Evolutionary conservation across 306 rosid genomes (phyloP), one percentile per base, ranked within the genome.

Genomic region (Lathyrus sativus): DNA sequence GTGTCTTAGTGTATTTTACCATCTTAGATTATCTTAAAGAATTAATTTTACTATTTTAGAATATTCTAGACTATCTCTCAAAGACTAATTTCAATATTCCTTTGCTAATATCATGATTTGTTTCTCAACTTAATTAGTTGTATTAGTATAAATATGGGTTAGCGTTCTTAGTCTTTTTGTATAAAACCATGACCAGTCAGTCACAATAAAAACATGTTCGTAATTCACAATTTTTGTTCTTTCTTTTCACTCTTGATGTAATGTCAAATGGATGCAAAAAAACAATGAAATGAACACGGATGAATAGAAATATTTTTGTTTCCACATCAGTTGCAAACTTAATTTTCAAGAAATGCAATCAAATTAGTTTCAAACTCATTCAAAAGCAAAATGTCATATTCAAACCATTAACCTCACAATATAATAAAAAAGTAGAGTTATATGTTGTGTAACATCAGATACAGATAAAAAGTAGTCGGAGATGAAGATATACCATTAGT

Each of bases 401-500:
- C 15, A 50, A 28, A n/a, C 37, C 62, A 44, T 53, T 24, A 29
- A 72, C 64, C 28, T 46, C 37, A 19, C 43, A 39, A 64, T 33
- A 11, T 14, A 42, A 49, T 15, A 50, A 39, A 37, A 39, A 18
- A 33, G 62, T 11, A 38, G 51, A 4, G 39, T 43, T 28, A 33
- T 59, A 45, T 59, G 58, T 26, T 11, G 29, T 41, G 11, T 59
- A 35, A 48, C 28, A 61, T 19, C 35, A 9, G 38, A 38, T 39
- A 39, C 49, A 29, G 24, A 26, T 53, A 46, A 58, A 62, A 24
- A 13, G 7, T 37, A 72, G 63, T 51, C 3, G 24, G 67, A 65
- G 42, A 82, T 62, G 68, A 76, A 51, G 57, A 56, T 85, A 68
- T 87, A 90, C 99, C 97, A 70, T 71, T 51, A 95, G 80, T 79